Conservation (phyloP, 768 basidiomycete genomes). For the Nidularia pulvinata region DNA sequence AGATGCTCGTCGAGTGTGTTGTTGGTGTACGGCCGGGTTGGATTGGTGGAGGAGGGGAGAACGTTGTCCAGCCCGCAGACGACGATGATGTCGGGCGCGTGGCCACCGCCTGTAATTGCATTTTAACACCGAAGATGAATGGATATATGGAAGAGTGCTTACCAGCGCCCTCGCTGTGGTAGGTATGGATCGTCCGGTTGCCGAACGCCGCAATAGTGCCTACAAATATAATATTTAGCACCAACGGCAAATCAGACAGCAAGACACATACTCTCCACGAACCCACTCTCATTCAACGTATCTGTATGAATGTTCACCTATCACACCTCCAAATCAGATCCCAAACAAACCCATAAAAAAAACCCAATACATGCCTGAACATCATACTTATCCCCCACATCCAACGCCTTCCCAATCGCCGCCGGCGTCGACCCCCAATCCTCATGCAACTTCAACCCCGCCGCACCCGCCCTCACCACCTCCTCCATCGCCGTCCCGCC, state of each 20-base stretch:
- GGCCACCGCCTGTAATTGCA: constrained; percentile 83
- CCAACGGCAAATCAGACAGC: not conserved
- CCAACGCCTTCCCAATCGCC: constrained; percentile 73
- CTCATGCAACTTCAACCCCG: constrained; percentile 94
- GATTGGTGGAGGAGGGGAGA: constrained; percentile 95
- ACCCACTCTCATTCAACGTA: constrained; percentile 96
- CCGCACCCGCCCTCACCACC: constrained; percentile 80
- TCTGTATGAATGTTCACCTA: constrained; percentile 98
- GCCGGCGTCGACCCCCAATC: constrained; percentile 96
- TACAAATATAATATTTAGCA: constrained; percentile 23
- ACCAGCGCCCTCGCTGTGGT: constrained; percentile 97
- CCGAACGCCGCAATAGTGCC: constrained; percentile 91
- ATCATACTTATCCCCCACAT: constrained; percentile 88
- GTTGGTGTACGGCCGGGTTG: constrained; percentile 86
- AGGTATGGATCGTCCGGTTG: constrained; percentile 92
- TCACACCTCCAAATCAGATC: too few species aligned
- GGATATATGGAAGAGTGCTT: too few species aligned
- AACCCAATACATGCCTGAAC: too few species aligned
- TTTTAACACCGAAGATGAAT: too few species aligned
- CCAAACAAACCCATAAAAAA: too few species aligned
- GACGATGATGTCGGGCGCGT: constrained; percentile 98
- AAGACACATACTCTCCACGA: constrained; percentile 77
- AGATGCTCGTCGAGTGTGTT: constrained; percentile 98
- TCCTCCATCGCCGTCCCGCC: constrained; percentile 76
- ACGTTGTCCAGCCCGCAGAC: constrained; percentile 91